Base-by-base conservation (phyloP, 768 basidiomycete species). In the Sporobolomyces phaffii region DNA sequence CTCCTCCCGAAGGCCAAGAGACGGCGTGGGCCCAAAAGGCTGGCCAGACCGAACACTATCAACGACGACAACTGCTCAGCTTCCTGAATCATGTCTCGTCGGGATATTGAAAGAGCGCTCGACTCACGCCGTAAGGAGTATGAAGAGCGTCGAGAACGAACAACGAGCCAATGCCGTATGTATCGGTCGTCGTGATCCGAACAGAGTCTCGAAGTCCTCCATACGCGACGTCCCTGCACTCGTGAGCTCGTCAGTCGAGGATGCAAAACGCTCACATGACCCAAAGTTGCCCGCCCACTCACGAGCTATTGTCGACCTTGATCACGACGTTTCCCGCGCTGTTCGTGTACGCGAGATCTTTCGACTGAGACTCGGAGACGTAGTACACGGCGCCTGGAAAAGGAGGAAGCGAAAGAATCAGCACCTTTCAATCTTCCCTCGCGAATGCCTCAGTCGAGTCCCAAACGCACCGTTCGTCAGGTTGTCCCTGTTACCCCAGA, bases 61-160 rank as follows among this genome's bases (percentile, higher is more conserved):
- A n/a, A n/a, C n/a, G 9, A 20, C 2, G 31, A 18, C 13, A 36
- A 5, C 2, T 3, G 22, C 22, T 22, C n/a, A 18, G 8, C n/a
- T n/a, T n/a, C n/a, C n/a, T n/a, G n/a, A n/a, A n/a, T n/a, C n/a
- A n/a, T n/a, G n/a, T n/a, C n/a, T n/a, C n/a, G n/a, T n/a, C n/a
- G n/a, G n/a, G n/a, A 47, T 14, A 26, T 26, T 5, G 7, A 15
- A n/a, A 20, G 18, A 13, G 49, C 18, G 29, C n/a, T 15, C 7
- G 26, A 31, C 64, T 34, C 34, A 65, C 64, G 11, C 85, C 85
- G 65, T 81, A 84, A 13, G 84, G 85, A 33, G 76, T 51, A 61
- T 79, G 78, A 9, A 77, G 49, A 1, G 76, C 74, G 36, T 76
- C 75, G 34, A 76, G 47, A 47, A 76, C 69, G 47, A 73, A 58